phyloP scores from a whole-genome alignment of 257 asterid species.

The Rauvolfia tetraphylla region DNA sequence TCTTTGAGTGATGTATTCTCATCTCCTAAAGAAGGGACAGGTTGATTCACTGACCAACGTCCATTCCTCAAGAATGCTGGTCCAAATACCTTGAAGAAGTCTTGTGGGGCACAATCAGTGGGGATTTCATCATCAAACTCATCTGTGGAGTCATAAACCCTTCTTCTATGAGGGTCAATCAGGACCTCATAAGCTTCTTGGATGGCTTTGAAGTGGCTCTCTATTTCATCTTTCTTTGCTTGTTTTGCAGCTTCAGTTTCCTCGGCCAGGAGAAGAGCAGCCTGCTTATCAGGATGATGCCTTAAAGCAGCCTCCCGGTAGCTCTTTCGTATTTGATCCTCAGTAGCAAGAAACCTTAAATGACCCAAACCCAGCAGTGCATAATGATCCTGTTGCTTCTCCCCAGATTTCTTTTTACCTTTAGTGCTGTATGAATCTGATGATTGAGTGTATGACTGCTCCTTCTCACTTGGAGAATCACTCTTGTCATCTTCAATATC shows the following conservation, averaged over 20 bases:
- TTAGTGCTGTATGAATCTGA: constrained; percentile 78
- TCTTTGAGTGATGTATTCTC: constrained; percentile 55
- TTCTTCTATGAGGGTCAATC: constrained; percentile 83
- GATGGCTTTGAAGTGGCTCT: constrained; percentile 81
- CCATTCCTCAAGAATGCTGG: constrained; percentile 98
- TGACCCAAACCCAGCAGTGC: constrained; percentile 85
- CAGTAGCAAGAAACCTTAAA: constrained; percentile 93
- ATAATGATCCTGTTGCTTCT: constrained; percentile 86
- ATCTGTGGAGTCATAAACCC: constrained; percentile 90
- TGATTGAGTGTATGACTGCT: constrained; percentile 44
- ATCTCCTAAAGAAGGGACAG: constrained; percentile 74
- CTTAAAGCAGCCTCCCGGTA: constrained; percentile 87
- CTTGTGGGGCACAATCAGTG: constrained; percentile 75
- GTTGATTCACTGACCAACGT: constrained; percentile 83
- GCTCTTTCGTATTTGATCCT: constrained; percentile 88
- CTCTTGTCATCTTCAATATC: constrained; percentile 31
- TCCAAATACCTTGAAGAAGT: constrained; percentile 88
- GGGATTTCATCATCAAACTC: constrained; percentile 99
- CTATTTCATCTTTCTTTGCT: constrained; percentile 89
- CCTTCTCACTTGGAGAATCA: constrained; percentile 48
- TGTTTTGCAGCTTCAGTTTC: constrained; percentile 82
- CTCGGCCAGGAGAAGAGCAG: constrained; percentile 76
- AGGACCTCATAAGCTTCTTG: constrained; percentile 93
- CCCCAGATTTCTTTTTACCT: constrained; percentile 83
- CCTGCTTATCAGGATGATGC: constrained; percentile 98